These are phyloP conservation scores for Pichia sp. DNA, from an alignment of 1,139 yeast genomes.

Conservation along the genomic window DNA sequence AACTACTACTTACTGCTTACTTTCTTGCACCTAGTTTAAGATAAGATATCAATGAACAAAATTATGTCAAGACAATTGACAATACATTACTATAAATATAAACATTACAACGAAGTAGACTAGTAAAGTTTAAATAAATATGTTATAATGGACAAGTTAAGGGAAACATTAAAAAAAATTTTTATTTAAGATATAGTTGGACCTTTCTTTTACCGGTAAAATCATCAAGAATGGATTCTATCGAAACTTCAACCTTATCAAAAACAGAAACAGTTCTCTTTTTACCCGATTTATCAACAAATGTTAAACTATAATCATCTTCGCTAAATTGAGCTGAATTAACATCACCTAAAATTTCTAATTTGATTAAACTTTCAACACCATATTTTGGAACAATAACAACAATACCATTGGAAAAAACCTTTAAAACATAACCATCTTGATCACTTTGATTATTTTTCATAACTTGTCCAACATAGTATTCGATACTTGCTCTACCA, in stretches of 20 bases:
- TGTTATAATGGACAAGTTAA: too few relatives aligned
- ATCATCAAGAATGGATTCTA: constrained; percentile 77
- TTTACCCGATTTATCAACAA: constrained; percentile 42
- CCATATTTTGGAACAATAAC: constrained; percentile 97
- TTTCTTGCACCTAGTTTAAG: too few relatives aligned
- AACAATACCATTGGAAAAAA: constrained; percentile 91
- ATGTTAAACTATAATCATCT: constrained; percentile 63
- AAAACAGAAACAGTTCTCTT: constrained; percentile 60
- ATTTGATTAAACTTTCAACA: constrained; percentile 84
- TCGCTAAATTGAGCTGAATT: constrained; percentile 67
- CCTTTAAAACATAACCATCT: constrained; percentile 88
- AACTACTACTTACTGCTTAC: too few relatives aligned
- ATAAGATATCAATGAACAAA: too few relatives aligned
- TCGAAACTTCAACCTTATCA: constrained; percentile 79
- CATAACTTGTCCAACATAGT: constrained; percentile 97
- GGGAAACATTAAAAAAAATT: too few relatives aligned
- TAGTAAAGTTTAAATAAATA: too few relatives aligned
- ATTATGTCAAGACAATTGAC: background rate
- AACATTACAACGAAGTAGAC: too few relatives aligned
- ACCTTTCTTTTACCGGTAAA: constrained; percentile 92
- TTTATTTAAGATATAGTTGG: constrained; percentile 52
- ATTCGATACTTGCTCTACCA: constrained; percentile 95
- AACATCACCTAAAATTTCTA: constrained; percentile 67
- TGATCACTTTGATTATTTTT: constrained; percentile 64
- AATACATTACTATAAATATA: too few relatives aligned